These are phyloP conservation scores for Nannochloropsis gaditana DNA, from an alignment of 108 stramenopile species.

Conservation along the genomic window DNA sequence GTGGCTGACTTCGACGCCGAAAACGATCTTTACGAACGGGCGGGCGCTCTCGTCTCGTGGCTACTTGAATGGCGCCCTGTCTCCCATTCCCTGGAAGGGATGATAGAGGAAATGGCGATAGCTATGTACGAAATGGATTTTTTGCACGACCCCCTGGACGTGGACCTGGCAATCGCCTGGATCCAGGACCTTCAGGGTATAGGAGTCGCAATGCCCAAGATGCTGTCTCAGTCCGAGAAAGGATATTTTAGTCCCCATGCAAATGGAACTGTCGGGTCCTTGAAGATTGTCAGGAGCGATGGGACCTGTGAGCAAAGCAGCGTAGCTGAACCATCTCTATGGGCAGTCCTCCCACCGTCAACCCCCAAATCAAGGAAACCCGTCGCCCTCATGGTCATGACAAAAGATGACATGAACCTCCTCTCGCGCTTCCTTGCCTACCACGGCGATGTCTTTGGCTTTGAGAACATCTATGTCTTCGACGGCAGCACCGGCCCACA, in stretches of 20 bases:
- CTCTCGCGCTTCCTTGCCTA: neutral
- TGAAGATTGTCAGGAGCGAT: neutral
- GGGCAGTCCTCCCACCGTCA: neutral
- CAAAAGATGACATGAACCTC: neutral
- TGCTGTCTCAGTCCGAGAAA: neutral
- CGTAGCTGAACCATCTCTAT: neutral
- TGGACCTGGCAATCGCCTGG: constrained; percentile 51
- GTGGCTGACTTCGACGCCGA: constrained; percentile 60
- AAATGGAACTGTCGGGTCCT: neutral
- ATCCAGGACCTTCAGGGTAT: constrained; percentile 42
- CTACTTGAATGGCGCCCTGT: constrained; percentile 41
- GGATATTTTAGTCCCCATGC: neutral
- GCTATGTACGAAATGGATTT: constrained; percentile 57
- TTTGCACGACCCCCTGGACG: constrained; percentile 35
- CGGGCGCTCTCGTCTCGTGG: constrained; percentile 48
- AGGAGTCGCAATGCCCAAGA: constrained; percentile 45
- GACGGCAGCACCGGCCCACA: neutral
- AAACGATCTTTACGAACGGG: constrained; percentile 54
- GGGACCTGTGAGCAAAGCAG: neutral
- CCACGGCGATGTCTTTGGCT: neutral
- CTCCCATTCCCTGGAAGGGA: constrained; percentile 23
- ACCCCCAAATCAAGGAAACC: neutral
- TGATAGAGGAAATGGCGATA: constrained; percentile 51
- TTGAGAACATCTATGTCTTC: neutral
- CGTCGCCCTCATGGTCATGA: neutral